Evolutionary conservation across 176 grass and related monocot species (phyloP), one percentile per base, ranked within the genome.

Genomic region (Melocanna baccifera): DNA sequence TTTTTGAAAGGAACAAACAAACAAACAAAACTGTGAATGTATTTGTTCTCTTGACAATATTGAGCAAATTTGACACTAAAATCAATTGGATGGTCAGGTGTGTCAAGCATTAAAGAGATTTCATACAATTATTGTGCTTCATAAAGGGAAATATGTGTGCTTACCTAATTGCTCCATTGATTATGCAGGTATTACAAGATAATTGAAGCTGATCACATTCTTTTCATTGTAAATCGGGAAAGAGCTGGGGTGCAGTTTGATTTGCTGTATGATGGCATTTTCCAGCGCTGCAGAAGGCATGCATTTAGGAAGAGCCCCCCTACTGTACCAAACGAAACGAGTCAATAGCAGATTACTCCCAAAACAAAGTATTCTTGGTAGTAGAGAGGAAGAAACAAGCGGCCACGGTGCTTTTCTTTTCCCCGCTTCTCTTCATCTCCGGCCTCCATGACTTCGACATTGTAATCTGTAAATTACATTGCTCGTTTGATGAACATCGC

Each of bases 171-270:
- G 37, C 1, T 52, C 20, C 26, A 13, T 56, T 62, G 22, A 52
- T 83, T 79, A 53, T 75, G 45, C 82, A 96, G 96, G 96, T 94
- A 94, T 75, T 94, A 96, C 87, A 99, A 96, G 78, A 99, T 99
- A 46, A 83, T 99, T 23, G 91, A 96, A 77, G 96, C 91, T 46
- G 93, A 99, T 91, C 96, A 99, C 88, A 92, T 99, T 77, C 83
- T 99, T 78, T 98, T 99, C 71, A 99, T 99, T 74, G 67, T 99
- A 74, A 96, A 99, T 69, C 88, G 96, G 34, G 93, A 96, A 84
- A 94, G 96, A 92, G 96, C 93, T 58, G 93, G 96, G 81, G 91
- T 96, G 37, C 91, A 99, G 67, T 96, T 99, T 47, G 96, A 99
- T 94, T 77, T 99, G 61, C 62, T 99, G 40, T 99, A 99, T 36